Evolutionary conservation across 2,329 filamentous ascomycete species (phyloP), one percentile per base, ranked within the genome.

Genomic region (Orbilia oligospora): DNA sequence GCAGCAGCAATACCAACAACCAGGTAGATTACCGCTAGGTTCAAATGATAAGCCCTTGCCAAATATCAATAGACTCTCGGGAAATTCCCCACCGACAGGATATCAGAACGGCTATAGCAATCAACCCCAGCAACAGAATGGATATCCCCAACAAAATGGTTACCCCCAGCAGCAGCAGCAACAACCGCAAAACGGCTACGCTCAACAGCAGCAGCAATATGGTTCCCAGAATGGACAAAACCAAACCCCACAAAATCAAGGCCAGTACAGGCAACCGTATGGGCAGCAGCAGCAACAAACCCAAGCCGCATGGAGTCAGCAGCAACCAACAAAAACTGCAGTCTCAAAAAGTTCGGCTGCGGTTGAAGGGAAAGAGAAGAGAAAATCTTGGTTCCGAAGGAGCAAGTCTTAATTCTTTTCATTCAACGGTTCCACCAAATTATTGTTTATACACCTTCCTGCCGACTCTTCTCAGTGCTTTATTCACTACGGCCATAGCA

Each of bases 341-440:
- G 46, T 77, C 55, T 67, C 66, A 5, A 77, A 77, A 18, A 77
- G 73, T 53, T 77, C 73, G 22, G 75, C 75, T n/a, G 68, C 51
- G 5, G 68, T 68, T 5, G 68, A 71, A 46, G 63, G 61, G 6
- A 72, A 71, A 56, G 75, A 78, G 48, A 78, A 78, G 53, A 44
- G 75, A 56, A 78, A 48, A 20, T 78, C 75, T 30, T 78, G 75
- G 75, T 78, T 78, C 49, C 44, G 75, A 56, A 55, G 75, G 51
- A 78, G 75, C 66, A 78, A 78, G 61, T 68, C 75, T 22, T 78
- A 72, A 65, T 46, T 48, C 16, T 12, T n/a, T 36, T 36, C 10
- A 20, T 33, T 12, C 24, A 27, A 16, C 38, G 24, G 20, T 18
- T 5, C 6, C 27, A 30, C 27, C 27, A 30, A 36, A 27, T 41